Base-by-base conservation (phyloP, 306 rosid species). In the Erythrophleum fordii region DNA sequence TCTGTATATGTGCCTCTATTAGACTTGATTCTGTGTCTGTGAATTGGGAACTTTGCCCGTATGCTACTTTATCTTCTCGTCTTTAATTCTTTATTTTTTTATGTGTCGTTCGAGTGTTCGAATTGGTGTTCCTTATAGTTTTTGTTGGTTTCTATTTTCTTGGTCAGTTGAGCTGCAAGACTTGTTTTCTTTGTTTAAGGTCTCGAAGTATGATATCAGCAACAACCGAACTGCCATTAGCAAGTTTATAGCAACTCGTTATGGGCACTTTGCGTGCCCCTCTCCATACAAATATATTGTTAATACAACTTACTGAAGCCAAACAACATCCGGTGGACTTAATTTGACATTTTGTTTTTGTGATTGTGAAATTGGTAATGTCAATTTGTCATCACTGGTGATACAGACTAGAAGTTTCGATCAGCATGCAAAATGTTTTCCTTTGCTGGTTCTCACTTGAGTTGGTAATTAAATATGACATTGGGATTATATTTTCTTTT, bases 61-160 rank as follows among this genome's bases (percentile, higher is more conserved):
- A 34, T 74, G 73, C 25, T 53, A 62, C 35, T 81, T 0, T 55
- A 25, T 52, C 6, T 60, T 80, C 44, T 72, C 26, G 51, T 29
- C 17, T 42, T 41, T 64, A 59, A 84, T 56, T 81, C 69, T 78
- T 72, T 39, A 79, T n/a, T n/a, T 79, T 77, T 80, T 74, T 28
- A 41, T 8, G 29, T 48, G 73, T 61, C 39, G 20, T 56, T 53
- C 67, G 48, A 42, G 37, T 71, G 12, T 42, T n/a, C n/a, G 74
- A 44, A 42, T n/a, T n/a, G 42, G 31, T 56, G 12, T 53, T 53
- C 60, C 1, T 3, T 34, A 8, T 56, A 11, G 31, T 20, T 49
- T 60, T 49, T 7, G 23, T 26, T 9, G 52, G 61, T 25, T 61
- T 75, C n/a, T 13, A 29, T 73, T 71, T 77, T 56, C 62, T 56